These are phyloP conservation scores for Apiospora arundinis DNA, from an alignment of 2,329 filamentous ascomycete species.

Conservation along the genomic window DNA sequence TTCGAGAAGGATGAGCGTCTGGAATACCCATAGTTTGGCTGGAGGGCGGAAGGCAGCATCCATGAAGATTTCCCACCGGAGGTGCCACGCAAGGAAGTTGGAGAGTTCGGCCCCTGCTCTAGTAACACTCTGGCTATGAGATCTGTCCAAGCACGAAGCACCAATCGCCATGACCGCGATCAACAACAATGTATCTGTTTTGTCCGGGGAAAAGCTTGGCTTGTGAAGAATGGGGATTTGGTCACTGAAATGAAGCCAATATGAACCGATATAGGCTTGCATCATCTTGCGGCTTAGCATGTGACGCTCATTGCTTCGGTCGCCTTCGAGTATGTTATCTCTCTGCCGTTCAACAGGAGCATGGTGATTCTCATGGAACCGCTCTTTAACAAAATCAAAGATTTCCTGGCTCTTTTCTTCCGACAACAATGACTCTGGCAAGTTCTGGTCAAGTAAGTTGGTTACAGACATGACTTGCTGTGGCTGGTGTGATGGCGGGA, in stretches of 20 bases:
- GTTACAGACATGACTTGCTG: constrained; percentile 91
- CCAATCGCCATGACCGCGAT: constrained; percentile 93
- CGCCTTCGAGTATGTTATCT: constrained; percentile 78
- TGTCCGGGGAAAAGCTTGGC: constrained; percentile 89
- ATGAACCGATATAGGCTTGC: constrained; percentile 91
- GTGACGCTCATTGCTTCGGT: constrained; percentile 69
- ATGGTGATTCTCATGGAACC: constrained; percentile 82
- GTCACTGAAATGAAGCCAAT: constrained; percentile 93
- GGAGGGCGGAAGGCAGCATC: constrained; percentile 88
- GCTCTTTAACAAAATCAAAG: constrained; percentile 78
- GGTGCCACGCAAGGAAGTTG: constrained; percentile 89
- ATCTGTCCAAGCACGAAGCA: constrained; percentile 85
- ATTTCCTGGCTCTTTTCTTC: constrained; percentile 87
- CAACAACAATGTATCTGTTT: constrained; percentile 82
- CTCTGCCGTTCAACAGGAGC: constrained; percentile 76
- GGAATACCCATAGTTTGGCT: constrained; percentile 95
- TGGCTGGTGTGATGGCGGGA: constrained; percentile 59
- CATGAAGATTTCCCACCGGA: constrained; percentile 97
- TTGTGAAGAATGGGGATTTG: constrained; percentile 95
- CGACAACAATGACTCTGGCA: constrained; percentile 80
- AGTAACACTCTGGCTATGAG: constrained; percentile 75
- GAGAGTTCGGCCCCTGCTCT: constrained; percentile 82
- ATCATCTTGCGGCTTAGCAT: constrained; percentile 91
- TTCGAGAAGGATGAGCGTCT: constrained; percentile 86
- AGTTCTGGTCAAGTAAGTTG: constrained; percentile 80